These are phyloP conservation scores for Cenococcum geophilum DNA, from an alignment of 495 filamentous ascomycete genomes.

Conservation along the genomic window DNA sequence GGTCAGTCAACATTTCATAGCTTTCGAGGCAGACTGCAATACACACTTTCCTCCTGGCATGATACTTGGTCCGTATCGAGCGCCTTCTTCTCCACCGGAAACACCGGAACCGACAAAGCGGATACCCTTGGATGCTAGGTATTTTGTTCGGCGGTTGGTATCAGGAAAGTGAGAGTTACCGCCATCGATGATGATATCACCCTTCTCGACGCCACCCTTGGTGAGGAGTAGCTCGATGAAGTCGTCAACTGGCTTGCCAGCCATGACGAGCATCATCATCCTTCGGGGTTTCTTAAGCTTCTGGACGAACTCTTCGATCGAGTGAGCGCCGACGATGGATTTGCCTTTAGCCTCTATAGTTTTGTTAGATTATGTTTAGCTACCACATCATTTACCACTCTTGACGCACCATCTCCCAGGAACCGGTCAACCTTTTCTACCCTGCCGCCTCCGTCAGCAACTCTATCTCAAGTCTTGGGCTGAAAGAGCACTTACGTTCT, in stretches of 20 bases:
- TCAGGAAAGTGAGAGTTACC: slow-evolving; percentile 99
- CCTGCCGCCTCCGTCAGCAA: slow-evolving; percentile 1
- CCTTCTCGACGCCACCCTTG: slow-evolving; percentile 70
- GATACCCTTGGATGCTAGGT: slow-evolving; percentile 79
- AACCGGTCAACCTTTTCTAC: slow-evolving; percentile 96
- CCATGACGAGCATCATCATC: slow-evolving; percentile 97
- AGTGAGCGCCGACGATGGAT: slow-evolving; percentile 87
- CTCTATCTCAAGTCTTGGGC: neutral
- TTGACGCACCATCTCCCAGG: slow-evolving; percentile 68
- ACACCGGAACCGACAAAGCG: slow-evolving; percentile 96
- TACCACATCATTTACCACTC: neutral
- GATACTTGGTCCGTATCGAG: slow-evolving; percentile 90
- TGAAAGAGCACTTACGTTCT: slow-evolving; percentile 50
- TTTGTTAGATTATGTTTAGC: slow-evolving; percentile 10
- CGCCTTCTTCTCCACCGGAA: slow-evolving; percentile 98
- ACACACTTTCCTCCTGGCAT: slow-evolving; percentile 82
- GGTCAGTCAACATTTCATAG: no score
- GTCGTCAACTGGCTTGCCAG: slow-evolving; percentile 93
- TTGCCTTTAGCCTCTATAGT: slow-evolving; percentile 55
- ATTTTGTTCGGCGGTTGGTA: slow-evolving; percentile 89
- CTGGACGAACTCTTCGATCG: slow-evolving; percentile 83
- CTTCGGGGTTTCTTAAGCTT: slow-evolving; percentile 96
- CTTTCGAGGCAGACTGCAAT: no score
- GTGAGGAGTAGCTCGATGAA: slow-evolving; percentile 89
- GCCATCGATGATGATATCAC: slow-evolving; percentile 98